Evolutionary conservation across 805 yeast genomes (phyloP), one percentile per base, ranked within the genome.

Genomic region (Candida suzukii): DNA sequence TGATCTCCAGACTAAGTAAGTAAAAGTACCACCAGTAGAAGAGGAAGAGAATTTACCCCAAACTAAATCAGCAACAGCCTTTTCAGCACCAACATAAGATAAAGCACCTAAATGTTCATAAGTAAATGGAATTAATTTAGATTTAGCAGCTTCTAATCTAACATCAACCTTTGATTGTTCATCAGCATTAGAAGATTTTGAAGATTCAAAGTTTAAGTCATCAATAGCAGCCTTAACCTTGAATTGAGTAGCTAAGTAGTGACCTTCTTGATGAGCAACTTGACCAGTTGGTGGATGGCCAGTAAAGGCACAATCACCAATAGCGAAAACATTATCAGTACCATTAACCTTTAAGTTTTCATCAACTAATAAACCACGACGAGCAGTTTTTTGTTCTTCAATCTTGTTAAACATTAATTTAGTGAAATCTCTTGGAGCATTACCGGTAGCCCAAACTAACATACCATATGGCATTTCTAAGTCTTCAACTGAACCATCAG

Each of bases 391-490:
- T 60, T 73, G 78, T 46, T 71, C 76, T 37, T 68, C 73, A 44
- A 73, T 58, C 61, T 70, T 68, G 37, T 67, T 52, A 30, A 63
- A 57, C 56, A 73, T 61, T 50, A 63, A 61, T 39, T 67, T 60
- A 41, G 68, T 65, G 50, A 73, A 65, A 39, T 63, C 66, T 61
- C 77, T 67, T 47, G 73, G 74, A 34, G 76, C 76, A 55, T 73
- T 73, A 59, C 78, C 78, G 27, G 76, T 73, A 44, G 78, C 78
- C 78, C 78, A 73, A 43, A 73, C 72, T 52, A 73, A 66, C 66
- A 72, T 60, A 53, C 78, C 78, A 54, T 73, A 73, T 41, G 78
- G 78, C 42, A 73, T 58, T 38, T 68, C 74, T 17, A 52, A 42
- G 19, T 61, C 54, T 43, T 54, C 60, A 37, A 58, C 57, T 24